phyloP scores from a whole-genome alignment of 2,329 filamentous ascomycete genomes.

The Tothia fuscella region DNA sequence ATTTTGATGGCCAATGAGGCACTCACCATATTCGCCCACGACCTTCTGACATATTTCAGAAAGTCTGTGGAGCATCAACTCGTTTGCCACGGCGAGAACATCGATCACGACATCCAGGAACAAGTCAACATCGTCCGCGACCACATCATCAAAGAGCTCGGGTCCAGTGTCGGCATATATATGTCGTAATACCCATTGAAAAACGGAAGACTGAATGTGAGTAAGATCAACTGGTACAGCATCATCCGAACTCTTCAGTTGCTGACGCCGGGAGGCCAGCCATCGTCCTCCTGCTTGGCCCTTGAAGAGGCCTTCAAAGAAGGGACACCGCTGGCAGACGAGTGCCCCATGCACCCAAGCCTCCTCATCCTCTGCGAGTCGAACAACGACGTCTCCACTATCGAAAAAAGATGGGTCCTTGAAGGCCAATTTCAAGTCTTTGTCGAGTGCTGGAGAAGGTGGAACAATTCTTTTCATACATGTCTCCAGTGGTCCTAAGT shows the following conservation, averaged over 20 bases:
- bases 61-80: constrained; percentile 86
- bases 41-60: constrained; percentile 80
- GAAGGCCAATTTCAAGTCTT: constrained; percentile 60
- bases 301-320: constrained; percentile 81
- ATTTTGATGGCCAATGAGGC: neutral
- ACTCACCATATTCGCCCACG: constrained; percentile 62
- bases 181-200: constrained; percentile 66
- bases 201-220: constrained; percentile 63
- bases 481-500: constrained; percentile 60
- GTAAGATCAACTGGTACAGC: constrained; percentile 65
- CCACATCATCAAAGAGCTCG: constrained; percentile 69
- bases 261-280: constrained; percentile 52
- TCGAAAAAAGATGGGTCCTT: constrained; percentile 60
- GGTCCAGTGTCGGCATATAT: constrained; percentile 74
- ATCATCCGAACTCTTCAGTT: constrained; percentile 20
- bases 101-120: constrained; percentile 85
- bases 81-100: constrained; percentile 80
- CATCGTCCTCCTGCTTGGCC: constrained; percentile 79
- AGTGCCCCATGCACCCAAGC: constrained; percentile 65
- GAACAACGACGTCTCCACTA: constrained; percentile 66
- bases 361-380: constrained; percentile 60
- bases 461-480: constrained; percentile 64
- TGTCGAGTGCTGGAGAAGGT: constrained; percentile 50
- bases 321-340: constrained; percentile 74
- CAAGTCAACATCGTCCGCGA: constrained; percentile 61